phyloP scores from a whole-genome alignment of 1,139 yeast genomes.

The Saccharomyces pastorianus region DNA sequence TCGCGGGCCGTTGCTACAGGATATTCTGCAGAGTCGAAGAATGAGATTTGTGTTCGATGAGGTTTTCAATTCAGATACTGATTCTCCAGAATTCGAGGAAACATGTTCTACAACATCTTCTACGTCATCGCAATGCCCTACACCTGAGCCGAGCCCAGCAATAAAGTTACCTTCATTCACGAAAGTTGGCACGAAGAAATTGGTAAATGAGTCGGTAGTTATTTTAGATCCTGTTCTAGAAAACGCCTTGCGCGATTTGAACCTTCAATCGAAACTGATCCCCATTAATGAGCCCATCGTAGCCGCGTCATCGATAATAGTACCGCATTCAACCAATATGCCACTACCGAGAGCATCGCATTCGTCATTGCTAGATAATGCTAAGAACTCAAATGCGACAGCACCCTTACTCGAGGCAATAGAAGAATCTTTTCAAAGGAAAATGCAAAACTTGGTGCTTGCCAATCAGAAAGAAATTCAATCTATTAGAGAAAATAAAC shows the following conservation, averaged over 20 bases:
- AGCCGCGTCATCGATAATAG: neutral
- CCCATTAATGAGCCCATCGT: neutral
- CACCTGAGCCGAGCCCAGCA: conserved; percentile 7
- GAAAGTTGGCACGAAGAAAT: neutral
- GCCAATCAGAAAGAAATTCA: neutral
- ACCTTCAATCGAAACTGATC: neutral
- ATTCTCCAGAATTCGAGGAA: conserved; percentile 6
- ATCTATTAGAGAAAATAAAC: neutral
- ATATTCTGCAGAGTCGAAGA: neutral
- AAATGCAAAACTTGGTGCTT: neutral
- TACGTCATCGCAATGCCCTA: conserved; percentile 4
- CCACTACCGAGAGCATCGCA: neutral
- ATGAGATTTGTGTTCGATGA: conserved; percentile 20
- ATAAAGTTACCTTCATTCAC: neutral
- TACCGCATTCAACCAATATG: neutral
- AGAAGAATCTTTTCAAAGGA: neutral
- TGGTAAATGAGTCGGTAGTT: neutral
- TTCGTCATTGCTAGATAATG: neutral
- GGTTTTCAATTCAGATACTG: conserved; percentile 8
- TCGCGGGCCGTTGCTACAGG: neutral
- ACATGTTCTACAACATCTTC: conserved; percentile 5
- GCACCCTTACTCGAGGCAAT: neutral
- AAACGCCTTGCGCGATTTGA: neutral
- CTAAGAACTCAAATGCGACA: neutral
- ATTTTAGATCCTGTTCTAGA: neutral